Evolutionary conservation across 2,329 filamentous ascomycete genomes (phyloP).

Genomic region (Ambrosiella beaveri): DNA sequence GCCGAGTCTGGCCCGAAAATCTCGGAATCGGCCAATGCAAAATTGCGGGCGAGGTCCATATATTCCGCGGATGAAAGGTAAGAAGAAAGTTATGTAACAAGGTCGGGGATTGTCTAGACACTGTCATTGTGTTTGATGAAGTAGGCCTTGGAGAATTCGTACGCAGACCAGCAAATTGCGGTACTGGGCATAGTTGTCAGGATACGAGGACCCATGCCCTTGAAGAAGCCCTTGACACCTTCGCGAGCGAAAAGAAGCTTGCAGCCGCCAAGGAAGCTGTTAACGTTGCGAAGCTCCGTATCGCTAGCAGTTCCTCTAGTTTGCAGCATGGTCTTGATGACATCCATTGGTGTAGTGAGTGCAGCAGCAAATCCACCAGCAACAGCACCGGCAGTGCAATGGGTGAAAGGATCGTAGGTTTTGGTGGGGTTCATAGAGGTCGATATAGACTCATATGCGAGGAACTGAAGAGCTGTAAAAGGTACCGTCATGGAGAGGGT

Average conservation of each 20-base stretch:
- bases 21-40: not conserved
- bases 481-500: constrained; percentile 97
- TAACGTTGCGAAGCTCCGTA: constrained; percentile 67
- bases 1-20: not conserved
- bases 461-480: constrained; percentile 92
- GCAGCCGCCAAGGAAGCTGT: constrained; percentile 62
- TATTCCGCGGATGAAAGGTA: not conserved
- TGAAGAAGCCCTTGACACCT: constrained; percentile 76
- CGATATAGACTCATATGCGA: constrained; percentile 92
- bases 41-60: not conserved
- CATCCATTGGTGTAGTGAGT: constrained; percentile 88
- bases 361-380: constrained; percentile 88
- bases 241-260: constrained; percentile 68
- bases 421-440: constrained; percentile 79
- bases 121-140: constrained; percentile 38
- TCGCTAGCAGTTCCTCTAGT: constrained; percentile 75
- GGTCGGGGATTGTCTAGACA: constrained; percentile 17
- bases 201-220: constrained; percentile 76
- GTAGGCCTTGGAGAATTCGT: constrained; percentile 50
- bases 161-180: constrained; percentile 92
- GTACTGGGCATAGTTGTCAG: constrained; percentile 97
- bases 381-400: constrained; percentile 81
- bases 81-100: not conserved
- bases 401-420: constrained; percentile 79
- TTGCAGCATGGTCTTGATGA: constrained; percentile 94